These are phyloP conservation scores for Oryza nivara DNA, from an alignment of 176 grass and related monocot genomes.

Conservation along the genomic window DNA sequence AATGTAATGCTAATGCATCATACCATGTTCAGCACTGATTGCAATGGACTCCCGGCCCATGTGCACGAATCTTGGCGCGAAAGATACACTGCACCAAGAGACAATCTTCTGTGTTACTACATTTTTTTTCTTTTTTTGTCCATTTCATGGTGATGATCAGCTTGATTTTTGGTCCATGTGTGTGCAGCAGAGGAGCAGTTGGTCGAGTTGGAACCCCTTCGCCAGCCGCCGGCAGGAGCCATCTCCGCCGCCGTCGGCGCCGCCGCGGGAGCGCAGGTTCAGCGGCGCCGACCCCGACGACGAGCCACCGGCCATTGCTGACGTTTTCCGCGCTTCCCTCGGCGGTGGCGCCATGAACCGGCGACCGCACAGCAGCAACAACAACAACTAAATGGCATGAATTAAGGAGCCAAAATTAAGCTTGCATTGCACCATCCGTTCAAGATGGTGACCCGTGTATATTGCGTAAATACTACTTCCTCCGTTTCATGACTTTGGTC, in stretches of 20 bases:
- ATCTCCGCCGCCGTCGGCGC: not conserved
- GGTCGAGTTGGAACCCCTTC: slow-evolving; percentile 26
- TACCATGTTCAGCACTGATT: no score
- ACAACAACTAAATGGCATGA: slow-evolving; percentile 6
- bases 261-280: slow-evolving; percentile 12
- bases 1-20: no score
- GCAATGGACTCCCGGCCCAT: no score
- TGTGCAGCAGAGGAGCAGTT: slow-evolving; percentile 35
- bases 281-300: slow-evolving; percentile 6
- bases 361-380: slow-evolving; percentile 10
- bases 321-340: not conserved
- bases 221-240: slow-evolving; percentile 35
- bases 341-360: not conserved
- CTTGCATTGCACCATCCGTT: not conserved
- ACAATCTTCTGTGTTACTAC: not conserved
- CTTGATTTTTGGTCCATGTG: not conserved
- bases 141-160: not conserved
- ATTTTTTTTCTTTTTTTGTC: not conserved
- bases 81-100: not conserved
- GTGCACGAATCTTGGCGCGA: slow-evolving; percentile 27
- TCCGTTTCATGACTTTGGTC: no score
- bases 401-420: no score
- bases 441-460: not conserved
- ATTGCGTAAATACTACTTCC: not conserved
- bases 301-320: not conserved